Evolutionary conservation across 2,329 filamentous ascomycete genomes (phyloP), one percentile per base, ranked within the genome.

Genomic region (Diplodia seriata): DNA sequence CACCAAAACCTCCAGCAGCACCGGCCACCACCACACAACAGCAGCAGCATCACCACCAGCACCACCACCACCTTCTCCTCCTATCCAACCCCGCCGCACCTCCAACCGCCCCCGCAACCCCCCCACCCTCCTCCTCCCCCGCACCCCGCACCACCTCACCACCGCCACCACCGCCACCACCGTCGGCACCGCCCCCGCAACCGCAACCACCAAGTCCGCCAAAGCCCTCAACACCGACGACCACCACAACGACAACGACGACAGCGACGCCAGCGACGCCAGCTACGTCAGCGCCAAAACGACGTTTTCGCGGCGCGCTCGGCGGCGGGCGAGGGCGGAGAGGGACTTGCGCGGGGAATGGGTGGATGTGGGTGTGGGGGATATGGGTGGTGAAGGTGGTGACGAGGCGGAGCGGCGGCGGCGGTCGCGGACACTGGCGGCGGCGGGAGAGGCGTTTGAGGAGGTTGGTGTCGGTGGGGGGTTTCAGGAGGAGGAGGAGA

Each of bases 261-360:
- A 15, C 9, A n/a, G 11, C 8, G 9, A 38, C 20, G 20, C 4
- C 23, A 9, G 23, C 14, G 2, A 11, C 55, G 36, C 20, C 11
- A 57, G 33, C 54, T 36, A 57, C 20, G 54, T 7, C n/a, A 40
- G 36, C 31, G 55, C 55, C 20, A 47, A 59, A 14, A 59, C 55
- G 36, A 59, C 55, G 23, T 38, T 38, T 20, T 26, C 55, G 54
- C 31, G 54, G 9, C 54, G 54, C 36, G 76, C 76, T 62, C 49
- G 77, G 64, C 76, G 77, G 73, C 76, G 75, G 50, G 59, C 77
- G 68, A 73, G 74, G 2, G 72, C 75, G 26, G 77, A 77, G 66
- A 75, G 75, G 3, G 70, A 68, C n/a, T 72, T 78, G 66, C 70
- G 55, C n/a, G 77, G 0, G 71, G 70, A 31, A 68, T 77, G 57